Conservation (phyloP, 305 asterid genomes). For the Solanum hybrid region DNA sequence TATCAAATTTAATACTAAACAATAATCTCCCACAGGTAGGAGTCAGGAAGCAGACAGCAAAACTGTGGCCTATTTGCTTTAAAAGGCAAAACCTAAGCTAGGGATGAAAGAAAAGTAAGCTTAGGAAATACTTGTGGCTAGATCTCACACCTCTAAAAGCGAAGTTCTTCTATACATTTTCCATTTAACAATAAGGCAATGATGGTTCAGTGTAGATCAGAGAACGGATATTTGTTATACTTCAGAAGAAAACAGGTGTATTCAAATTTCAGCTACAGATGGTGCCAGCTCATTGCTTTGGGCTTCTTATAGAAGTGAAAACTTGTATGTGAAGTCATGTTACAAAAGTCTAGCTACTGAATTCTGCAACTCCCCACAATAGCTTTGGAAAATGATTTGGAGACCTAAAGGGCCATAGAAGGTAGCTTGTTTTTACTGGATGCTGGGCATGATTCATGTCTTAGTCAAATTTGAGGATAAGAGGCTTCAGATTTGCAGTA, state of each 20-base stretch:
- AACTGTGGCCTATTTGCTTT: background rate
- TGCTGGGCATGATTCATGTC: background rate
- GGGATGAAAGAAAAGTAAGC: background rate
- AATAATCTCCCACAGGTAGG: background rate
- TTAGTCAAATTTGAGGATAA: background rate
- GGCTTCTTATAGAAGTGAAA: background rate
- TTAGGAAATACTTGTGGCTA: background rate
- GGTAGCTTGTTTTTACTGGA: background rate
- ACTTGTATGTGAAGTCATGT: background rate
- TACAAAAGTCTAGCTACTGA: background rate
- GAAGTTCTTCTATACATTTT: background rate
- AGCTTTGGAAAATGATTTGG: background rate
- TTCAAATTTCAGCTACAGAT: background rate
- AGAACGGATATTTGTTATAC: background rate
- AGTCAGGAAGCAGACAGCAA: background rate
- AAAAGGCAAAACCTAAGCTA: background rate
- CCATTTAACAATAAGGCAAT: background rate
- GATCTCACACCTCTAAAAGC: background rate
- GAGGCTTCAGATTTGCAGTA: background rate
- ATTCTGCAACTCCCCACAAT: background rate
- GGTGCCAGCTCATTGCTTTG: background rate
- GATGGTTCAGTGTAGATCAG: background rate
- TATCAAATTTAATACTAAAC: background rate
- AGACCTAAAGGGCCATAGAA: background rate
- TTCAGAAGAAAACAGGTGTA: background rate